These are phyloP conservation scores for Gonium pectorale DNA, from an alignment of 139 green algal species.

Conservation along the genomic window DNA sequence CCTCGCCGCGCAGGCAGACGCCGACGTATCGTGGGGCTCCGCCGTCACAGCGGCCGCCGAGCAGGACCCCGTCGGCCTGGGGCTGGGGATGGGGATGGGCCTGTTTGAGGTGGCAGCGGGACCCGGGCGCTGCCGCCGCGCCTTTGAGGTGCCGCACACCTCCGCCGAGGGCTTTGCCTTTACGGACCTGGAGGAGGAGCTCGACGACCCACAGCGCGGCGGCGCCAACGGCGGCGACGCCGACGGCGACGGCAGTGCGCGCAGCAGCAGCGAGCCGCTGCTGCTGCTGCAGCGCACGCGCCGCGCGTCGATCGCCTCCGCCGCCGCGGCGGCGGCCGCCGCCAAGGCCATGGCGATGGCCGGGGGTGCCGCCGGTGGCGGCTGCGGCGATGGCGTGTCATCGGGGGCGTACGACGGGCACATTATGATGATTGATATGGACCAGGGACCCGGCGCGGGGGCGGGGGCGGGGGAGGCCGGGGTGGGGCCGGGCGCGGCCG, in stretches of 20 bases:
- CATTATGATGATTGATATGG: background rate
- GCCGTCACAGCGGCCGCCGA: background rate
- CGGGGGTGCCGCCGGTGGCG: background rate
- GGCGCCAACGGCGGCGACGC: background rate
- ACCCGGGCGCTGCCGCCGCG: background rate
- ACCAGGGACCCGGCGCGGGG: background rate
- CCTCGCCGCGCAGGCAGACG: background rate
- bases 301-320: no score
- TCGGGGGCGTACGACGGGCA: background rate
- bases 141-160: background rate
- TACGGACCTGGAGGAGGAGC: background rate
- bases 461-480: background rate
- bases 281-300: background rate
- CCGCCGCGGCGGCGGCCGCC: no score
- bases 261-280: background rate
- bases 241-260: background rate
- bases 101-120: background rate
- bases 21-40: conserved; percentile 7
- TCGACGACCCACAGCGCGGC: background rate
- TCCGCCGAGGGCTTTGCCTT: background rate
- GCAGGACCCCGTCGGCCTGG: background rate
- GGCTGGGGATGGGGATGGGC: no score
- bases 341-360: no score
- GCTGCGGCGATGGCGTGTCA: background rate
- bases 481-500: background rate